phyloP scores from a whole-genome alignment of 306 rosid genomes.

The Rosa chinensis region DNA sequence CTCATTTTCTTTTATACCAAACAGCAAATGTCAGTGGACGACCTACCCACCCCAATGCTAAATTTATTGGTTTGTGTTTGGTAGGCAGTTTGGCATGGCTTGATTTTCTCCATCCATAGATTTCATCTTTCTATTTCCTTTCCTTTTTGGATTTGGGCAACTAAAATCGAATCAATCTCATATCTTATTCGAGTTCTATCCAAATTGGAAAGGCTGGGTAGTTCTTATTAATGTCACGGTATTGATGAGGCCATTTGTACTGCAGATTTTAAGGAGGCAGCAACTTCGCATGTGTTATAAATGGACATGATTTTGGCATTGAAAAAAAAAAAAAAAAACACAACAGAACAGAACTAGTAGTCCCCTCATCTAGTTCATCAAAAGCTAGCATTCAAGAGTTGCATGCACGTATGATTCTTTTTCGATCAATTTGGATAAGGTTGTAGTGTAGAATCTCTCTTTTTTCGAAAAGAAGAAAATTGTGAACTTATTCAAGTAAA shows the following conservation, averaged over 20 bases:
- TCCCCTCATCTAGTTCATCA: neutral
- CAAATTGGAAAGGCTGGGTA: neutral
- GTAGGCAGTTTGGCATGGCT: slow-evolving; percentile 26
- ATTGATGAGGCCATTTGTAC: neutral
- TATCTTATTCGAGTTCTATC: neutral
- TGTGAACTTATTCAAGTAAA: neutral
- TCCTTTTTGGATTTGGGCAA: neutral
- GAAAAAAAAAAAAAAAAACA: neutral
- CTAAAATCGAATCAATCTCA: too few species aligned
- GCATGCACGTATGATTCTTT: neutral
- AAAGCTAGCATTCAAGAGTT: neutral
- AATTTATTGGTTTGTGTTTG: slow-evolving; percentile 28
- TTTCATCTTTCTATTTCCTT: neutral
- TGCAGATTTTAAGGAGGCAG: neutral
- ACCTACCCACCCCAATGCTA: slow-evolving; percentile 25
- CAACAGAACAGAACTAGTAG: neutral
- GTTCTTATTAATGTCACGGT: neutral
- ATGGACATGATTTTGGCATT: neutral
- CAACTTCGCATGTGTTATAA: slow-evolving; percentile 1
- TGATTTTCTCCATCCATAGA: neutral
- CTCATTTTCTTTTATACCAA: neutral
- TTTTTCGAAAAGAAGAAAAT: too few species aligned
- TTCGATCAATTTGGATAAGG: neutral
- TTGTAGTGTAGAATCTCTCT: neutral
- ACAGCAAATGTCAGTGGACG: neutral